These are phyloP conservation scores for Sporothrix pseudoabietina DNA, from an alignment of 2,329 filamentous ascomycete genomes.

Conservation along the genomic window DNA sequence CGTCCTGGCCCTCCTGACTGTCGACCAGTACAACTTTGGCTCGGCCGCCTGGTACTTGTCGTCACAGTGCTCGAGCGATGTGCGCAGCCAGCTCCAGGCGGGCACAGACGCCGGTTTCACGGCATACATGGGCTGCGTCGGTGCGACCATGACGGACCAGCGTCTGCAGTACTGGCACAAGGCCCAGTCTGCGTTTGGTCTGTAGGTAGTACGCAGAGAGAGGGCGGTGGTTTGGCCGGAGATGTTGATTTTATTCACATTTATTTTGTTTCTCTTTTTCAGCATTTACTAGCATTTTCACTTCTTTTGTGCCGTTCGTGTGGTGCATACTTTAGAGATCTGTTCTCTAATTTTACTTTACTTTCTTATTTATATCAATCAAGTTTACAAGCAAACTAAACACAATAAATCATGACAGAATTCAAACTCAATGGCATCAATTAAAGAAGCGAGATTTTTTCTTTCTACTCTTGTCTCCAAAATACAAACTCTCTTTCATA, in stretches of 20 bases:
- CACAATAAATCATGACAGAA: background rate
- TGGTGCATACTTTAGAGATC: background rate
- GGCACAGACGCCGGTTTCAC: conserved; percentile 48
- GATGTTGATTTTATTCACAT: background rate
- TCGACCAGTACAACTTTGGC: conserved; percentile 58
- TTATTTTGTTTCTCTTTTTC: background rate
- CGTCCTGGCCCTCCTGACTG: conserved; percentile 50
- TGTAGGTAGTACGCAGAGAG: conserved; percentile 35
- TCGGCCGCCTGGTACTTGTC: conserved; percentile 55
- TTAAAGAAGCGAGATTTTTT: background rate
- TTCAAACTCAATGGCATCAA: background rate
- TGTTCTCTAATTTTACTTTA: background rate
- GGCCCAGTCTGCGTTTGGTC: conserved; percentile 53
- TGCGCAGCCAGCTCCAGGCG: conserved; percentile 42
- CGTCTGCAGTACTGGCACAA: conserved; percentile 48
- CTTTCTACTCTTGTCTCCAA: background rate
- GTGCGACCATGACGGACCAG: conserved; percentile 37
- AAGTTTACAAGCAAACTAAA: background rate
- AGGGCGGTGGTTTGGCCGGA: background rate
- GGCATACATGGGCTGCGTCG: conserved; percentile 54
- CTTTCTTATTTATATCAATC: background rate
- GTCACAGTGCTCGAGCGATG: conserved; percentile 46
- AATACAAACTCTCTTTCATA: background rate
- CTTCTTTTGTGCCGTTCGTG: conserved; percentile 8
- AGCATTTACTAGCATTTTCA: background rate